phyloP scores from a whole-genome alignment of 805 yeast genomes.

The Hermanozyma aechmeae region DNA sequence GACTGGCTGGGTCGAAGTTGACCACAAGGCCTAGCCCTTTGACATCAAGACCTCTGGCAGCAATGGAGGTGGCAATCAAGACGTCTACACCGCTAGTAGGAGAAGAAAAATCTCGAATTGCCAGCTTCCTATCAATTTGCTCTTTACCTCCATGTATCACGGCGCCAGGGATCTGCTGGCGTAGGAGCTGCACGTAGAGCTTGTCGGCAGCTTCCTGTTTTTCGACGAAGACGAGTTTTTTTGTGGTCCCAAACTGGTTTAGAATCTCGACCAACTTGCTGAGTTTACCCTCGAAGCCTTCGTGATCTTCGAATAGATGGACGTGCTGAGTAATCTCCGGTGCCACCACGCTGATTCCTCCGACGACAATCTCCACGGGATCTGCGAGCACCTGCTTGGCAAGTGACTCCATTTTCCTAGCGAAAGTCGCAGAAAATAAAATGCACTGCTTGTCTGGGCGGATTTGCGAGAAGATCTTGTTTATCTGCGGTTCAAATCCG shows the following conservation, averaged over 20 bases:
- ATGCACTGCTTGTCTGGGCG: constrained; percentile 87
- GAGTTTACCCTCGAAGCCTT: constrained; percentile 37
- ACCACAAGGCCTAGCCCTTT: constrained; percentile 72
- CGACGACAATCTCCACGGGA: constrained; percentile 74
- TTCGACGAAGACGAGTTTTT: constrained; percentile 76
- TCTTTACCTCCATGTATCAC: constrained; percentile 91
- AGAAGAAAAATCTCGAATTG: constrained; percentile 54
- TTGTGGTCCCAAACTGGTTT: constrained; percentile 39
- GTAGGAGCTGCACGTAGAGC: constrained; percentile 43
- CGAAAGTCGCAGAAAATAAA: constrained; percentile 90
- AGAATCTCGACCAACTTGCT: constrained; percentile 43
- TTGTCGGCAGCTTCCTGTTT: constrained; percentile 82
- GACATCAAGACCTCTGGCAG: constrained; percentile 95
- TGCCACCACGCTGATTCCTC: constrained; percentile 73
- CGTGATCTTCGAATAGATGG: constrained; percentile 43
- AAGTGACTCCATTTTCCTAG: constrained; percentile 63
- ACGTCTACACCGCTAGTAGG: constrained; percentile 50
- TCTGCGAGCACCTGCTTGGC: constrained; percentile 55
- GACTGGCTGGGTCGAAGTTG: constrained; percentile 43
- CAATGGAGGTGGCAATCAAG: constrained; percentile 84
- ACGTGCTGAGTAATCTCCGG: constrained; percentile 70
- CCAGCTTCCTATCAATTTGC: constrained; percentile 70
- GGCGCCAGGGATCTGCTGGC: constrained; percentile 48
- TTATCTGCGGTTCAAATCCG: constrained; percentile 95
- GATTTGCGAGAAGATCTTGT: constrained; percentile 63